These are phyloP conservation scores for Colletotrichum godetiae DNA, from an alignment of 2,329 filamentous ascomycete genomes.

Conservation along the genomic window DNA sequence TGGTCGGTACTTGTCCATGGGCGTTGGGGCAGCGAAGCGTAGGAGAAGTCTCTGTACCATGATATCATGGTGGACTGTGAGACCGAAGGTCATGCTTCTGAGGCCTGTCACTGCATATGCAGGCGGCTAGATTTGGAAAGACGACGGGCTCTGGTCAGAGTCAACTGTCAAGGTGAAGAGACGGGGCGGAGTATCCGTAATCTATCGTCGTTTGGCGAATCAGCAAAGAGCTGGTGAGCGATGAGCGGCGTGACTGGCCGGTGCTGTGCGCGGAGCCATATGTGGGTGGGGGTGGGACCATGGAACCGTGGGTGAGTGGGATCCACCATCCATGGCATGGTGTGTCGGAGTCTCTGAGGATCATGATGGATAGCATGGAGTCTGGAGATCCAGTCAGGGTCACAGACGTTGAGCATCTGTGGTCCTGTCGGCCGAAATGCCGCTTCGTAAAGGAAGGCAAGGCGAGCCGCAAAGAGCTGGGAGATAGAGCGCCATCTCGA, in stretches of 20 bases:
- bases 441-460: slow-evolving; percentile 3
- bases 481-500: not conserved
- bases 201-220: slow-evolving; percentile 4
- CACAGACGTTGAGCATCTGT: slow-evolving; percentile 1
- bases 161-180: not conserved
- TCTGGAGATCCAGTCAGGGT: slow-evolving; percentile 5
- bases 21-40: slow-evolving; percentile 10
- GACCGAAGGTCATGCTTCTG: slow-evolving; percentile 22
- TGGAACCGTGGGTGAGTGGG: no score
- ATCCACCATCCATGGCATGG: slow-evolving; percentile 8
- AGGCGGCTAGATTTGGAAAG: slow-evolving; percentile 30
- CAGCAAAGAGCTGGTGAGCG: slow-evolving; percentile 1
- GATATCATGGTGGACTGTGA: slow-evolving; percentile 34
- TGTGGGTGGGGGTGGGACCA: slow-evolving; percentile 1
- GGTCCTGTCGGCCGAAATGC: slow-evolving; percentile 4
- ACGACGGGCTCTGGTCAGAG: slow-evolving; percentile 18
- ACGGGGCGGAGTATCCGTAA: not conserved
- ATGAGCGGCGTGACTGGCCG: slow-evolving; percentile 3
- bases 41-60: slow-evolving; percentile 26
- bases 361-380: not conserved
- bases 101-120: slow-evolving; percentile 33
- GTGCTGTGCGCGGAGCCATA: slow-evolving; percentile 19
- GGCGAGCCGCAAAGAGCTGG: not conserved
- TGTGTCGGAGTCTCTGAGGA: slow-evolving; percentile 7
- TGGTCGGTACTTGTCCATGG: slow-evolving; percentile 28